Evolutionary conservation across 1,139 yeast species (phyloP).

Genomic region (Saccharomyces hybrid): DNA sequence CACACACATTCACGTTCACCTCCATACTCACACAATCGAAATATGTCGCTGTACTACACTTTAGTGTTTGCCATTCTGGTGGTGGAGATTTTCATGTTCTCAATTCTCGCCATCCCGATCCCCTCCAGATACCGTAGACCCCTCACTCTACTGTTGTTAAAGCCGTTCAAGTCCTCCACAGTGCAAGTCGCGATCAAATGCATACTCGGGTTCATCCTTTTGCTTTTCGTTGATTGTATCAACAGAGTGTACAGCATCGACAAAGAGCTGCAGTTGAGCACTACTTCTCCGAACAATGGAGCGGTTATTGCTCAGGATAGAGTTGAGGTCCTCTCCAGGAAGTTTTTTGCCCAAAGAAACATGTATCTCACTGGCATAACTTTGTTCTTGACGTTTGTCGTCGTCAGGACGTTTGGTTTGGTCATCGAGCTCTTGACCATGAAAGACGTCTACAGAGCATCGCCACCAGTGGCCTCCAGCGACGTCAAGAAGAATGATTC

Average conservation of each 20-base stretch:
- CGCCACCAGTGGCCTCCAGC: conserved; percentile 10
- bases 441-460: conserved; percentile 39
- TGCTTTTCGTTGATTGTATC: conserved; percentile 81
- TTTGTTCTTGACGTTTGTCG: conserved; percentile 75
- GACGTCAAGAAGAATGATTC: conserved; percentile 18
- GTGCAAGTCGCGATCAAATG: conserved; percentile 76
- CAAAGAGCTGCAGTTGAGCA: conserved; percentile 42
- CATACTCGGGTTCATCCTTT: conserved; percentile 72
- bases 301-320: conserved; percentile 19
- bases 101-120: conserved; percentile 74
- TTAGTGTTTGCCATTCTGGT: conserved; percentile 63
- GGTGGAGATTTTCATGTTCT: conserved; percentile 73
- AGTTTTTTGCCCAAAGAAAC: conserved; percentile 94
- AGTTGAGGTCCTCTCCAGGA: conserved; percentile 43
- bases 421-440: conserved; percentile 70
- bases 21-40: not conserved
- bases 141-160: conserved; percentile 53
- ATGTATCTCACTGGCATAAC: conserved; percentile 95
- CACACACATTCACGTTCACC: not conserved
- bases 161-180: conserved; percentile 64
- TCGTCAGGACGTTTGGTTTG: conserved; percentile 77
- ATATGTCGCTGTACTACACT: conserved; percentile 29
- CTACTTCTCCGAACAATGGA: conserved; percentile 7
- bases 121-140: conserved; percentile 70
- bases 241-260: conserved; percentile 73